These are phyloP conservation scores for Ochetophila trinervis DNA, from an alignment of 306 rosid genomes.

Conservation along the genomic window DNA sequence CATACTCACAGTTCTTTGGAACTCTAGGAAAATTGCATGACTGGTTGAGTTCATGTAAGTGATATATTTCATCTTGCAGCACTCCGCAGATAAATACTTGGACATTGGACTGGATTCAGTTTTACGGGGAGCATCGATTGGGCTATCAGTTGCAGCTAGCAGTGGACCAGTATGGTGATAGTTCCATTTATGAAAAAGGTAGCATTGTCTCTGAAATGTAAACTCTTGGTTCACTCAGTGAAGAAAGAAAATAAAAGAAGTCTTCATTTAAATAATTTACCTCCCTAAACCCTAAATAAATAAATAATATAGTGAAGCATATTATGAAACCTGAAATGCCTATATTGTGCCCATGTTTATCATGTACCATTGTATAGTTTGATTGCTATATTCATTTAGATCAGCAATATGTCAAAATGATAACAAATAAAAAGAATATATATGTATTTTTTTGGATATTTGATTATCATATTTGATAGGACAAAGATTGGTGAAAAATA, in stretches of 20 bases:
- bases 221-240: constrained; percentile 2
- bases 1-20: background rate
- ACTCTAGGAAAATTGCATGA: background rate
- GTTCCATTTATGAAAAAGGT: constrained; percentile 76
- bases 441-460: background rate
- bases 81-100: constrained; percentile 91
- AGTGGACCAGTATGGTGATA: constrained; percentile 60
- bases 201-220: constrained; percentile 5
- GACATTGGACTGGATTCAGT: constrained; percentile 88
- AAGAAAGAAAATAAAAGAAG: background rate
- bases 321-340: background rate
- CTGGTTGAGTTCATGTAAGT: constrained; percentile 10
- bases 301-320: background rate
- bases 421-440: background rate
- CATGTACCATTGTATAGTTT: background rate
- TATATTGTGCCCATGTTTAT: background rate
- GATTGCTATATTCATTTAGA: background rate
- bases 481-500: constrained; percentile 68
- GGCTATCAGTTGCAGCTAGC: constrained; percentile 83
- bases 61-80: constrained; percentile 39
- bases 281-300: too few relatives aligned
- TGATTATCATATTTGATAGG: constrained; percentile 42
- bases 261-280: background rate
- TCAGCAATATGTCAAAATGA: background rate
- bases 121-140: constrained; percentile 77